Evolutionary conservation across 345 rosid genomes (phyloP), one percentile per base, ranked within the genome.

Genomic region (Citrus trifoliata): DNA sequence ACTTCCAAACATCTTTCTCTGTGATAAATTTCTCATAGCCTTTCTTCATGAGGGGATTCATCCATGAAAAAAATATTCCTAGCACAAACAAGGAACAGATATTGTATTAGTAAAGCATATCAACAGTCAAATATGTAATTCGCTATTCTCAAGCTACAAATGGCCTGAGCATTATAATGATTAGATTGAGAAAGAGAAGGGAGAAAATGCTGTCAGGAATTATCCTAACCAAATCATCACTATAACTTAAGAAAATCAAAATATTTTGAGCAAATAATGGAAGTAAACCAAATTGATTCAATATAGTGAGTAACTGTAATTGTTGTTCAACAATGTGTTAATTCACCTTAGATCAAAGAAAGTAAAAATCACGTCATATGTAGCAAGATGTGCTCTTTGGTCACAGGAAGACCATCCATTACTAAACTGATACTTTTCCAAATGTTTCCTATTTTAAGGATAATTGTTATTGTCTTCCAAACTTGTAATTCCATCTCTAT

Each of bases 1-100:
- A 83, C 82, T 91, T 90, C 99, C 99, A 94, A 40, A 96, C 84
- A 80, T 96, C 99, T 87, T 89, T 96, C 84, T 94, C 98, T 1
- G 97, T 94, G 77, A 96, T 88, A 81, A 97, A 97, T 80, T 91
- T 88, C 84, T 88, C 88, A 33, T 94, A 96, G 60, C 99, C 99
- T 80, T 78, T 85, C 91, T 87, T 81, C 99, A 96, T 93, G 73
- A 96, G 86, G 60, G 98, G 93, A 86, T 84, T 88, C 91, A 94
- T 88, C 99, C 99, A 96, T 70, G 91, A 73, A 80, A 96, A 96
- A 80, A 89, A 65, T 59, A 79, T 85, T 40, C 73, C 99, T 96
- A 83, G 62, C 48, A 69, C 38, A 22, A 73, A 58, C n/a, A 74
- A 75, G 16, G 24, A 74, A 61, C 33, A 51, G 27, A 46, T 22